These are phyloP conservation scores for Trametes pubescens DNA, from an alignment of 1,284 basidiomycete genomes.

Conservation along the genomic window DNA sequence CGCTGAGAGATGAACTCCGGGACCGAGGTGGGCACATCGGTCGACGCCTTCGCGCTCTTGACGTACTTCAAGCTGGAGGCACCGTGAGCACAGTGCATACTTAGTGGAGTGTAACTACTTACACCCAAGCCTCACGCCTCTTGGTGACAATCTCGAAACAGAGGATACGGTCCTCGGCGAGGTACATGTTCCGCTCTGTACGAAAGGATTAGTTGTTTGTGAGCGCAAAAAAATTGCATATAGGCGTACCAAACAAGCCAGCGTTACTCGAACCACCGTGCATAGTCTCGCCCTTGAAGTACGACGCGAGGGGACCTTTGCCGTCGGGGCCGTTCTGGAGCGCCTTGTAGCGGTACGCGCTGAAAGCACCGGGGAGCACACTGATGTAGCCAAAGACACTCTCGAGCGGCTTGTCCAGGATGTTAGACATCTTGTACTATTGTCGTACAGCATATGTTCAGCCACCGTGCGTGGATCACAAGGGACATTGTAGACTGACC, in stretches of 20 bases:
- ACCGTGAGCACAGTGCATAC: background rate
- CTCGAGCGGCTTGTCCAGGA: conserved; percentile 93
- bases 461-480: background rate
- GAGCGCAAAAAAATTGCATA: conserved; percentile 10
- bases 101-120: conserved; percentile 45
- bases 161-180: conserved; percentile 93
- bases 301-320: conserved; percentile 87
- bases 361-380: conserved; percentile 91
- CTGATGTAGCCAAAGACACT: conserved; percentile 93
- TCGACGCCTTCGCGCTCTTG: conserved; percentile 89
- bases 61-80: conserved; percentile 82
- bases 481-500: conserved; percentile 43
- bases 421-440: conserved; percentile 92
- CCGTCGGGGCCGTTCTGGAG: conserved; percentile 84
- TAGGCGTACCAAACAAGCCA: conserved; percentile 69
- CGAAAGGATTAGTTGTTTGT: conserved; percentile 20
- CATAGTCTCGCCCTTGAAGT: conserved; percentile 94
- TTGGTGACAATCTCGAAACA: conserved; percentile 99
- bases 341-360: conserved; percentile 90
- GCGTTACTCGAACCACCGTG: conserved; percentile 69
- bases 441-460: background rate
- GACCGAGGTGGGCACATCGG: conserved; percentile 86
- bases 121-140: conserved; percentile 84
- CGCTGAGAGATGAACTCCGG: conserved; percentile 93
- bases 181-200: conserved; percentile 87